These are phyloP conservation scores for Colletotrichum paranaense DNA, from an alignment of 2,329 filamentous ascomycete species.

Conservation along the genomic window DNA sequence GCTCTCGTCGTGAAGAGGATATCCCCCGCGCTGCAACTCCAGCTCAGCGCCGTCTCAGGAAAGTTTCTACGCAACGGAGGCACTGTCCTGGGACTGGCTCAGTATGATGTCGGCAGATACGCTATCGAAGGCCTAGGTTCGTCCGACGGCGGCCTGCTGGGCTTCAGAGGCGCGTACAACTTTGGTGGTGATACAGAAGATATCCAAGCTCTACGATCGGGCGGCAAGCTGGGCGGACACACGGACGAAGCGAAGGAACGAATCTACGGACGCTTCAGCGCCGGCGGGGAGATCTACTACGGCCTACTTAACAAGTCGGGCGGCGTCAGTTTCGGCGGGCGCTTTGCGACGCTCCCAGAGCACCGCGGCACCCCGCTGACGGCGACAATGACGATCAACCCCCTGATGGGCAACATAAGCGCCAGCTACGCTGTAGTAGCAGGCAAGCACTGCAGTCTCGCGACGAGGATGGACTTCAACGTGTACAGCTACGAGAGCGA, in stretches of 20 bases:
- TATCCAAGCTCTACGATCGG: conserved; percentile 34
- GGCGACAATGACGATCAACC: conserved; percentile 92
- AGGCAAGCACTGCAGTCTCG: conserved; percentile 83
- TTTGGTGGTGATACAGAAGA: conserved; percentile 79
- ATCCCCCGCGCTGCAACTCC: conserved; percentile 81
- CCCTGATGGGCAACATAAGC: conserved; percentile 92
- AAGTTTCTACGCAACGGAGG: conserved; percentile 79
- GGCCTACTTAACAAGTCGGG: conserved; percentile 94
- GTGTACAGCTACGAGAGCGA: conserved; percentile 98
- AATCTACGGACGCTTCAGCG: conserved; percentile 85
- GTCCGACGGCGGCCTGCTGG: conserved; percentile 90
- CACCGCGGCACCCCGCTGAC: conserved; percentile 91
- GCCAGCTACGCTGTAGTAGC: conserved; percentile 93
- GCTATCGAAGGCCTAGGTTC: conserved; percentile 91
- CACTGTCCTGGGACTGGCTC: conserved; percentile 77
- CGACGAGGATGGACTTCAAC: conserved; percentile 95
- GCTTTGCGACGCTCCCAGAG: conserved; percentile 87
- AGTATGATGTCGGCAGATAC: conserved; percentile 89
- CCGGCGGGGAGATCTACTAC: conserved; percentile 95
- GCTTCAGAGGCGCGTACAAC: conserved; percentile 91
- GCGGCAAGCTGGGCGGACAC: conserved; percentile 37
- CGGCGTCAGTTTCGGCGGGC: conserved; percentile 86
- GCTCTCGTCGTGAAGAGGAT: conserved; percentile 85
- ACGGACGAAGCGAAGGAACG: conserved; percentile 61
- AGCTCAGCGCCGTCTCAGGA: conserved; percentile 82